phyloP scores from a whole-genome alignment of 2,329 filamentous ascomycete species.

The Phialophora expanda region DNA sequence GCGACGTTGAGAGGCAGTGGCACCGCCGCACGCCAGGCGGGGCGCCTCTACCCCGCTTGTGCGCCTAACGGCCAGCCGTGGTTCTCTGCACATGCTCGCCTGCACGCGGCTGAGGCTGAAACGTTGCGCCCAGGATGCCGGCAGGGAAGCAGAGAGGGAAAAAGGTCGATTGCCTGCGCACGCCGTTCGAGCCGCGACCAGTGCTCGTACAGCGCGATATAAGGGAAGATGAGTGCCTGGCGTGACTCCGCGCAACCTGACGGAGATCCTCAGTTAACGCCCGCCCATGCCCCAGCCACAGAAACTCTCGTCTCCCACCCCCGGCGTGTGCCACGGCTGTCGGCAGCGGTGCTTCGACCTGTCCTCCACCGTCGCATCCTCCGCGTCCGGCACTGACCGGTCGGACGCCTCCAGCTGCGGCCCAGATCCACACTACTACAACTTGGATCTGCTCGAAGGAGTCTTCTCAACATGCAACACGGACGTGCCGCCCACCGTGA shows the following conservation, averaged over 20 bases:
- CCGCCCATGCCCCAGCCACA: neutral
- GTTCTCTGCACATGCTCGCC: neutral
- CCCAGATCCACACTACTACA: neutral
- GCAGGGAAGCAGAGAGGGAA: neutral
- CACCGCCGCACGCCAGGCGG: neutral
- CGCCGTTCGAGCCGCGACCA: neutral
- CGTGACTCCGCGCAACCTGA: slow-evolving; percentile 2
- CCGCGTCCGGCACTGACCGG: neutral
- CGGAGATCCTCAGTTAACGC: neutral
- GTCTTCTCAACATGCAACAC: slow-evolving; percentile 1
- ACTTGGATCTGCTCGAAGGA: neutral
- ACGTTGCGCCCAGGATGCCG: neutral
- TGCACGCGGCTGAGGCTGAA: slow-evolving; percentile 11
- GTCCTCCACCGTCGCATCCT: neutral
- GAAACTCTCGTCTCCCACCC: neutral
- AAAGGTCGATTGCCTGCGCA: neutral
- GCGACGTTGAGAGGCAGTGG: neutral
- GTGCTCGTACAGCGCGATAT: neutral
- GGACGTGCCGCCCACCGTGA: neutral
- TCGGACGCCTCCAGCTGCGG: neutral
- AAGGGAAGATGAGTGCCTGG: slow-evolving; percentile 7
- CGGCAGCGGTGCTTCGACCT: slow-evolving; percentile 6
- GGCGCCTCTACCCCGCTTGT: neutral
- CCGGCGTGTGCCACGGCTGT: neutral
- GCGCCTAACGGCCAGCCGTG: neutral